A percentile compares a stretch with the other conserved stretches of the same genome.
These are phyloP conservation scores for Camelina neglecta DNA, from an alignment of 345 rosid genomes.

Conservation along the genomic window DNA sequence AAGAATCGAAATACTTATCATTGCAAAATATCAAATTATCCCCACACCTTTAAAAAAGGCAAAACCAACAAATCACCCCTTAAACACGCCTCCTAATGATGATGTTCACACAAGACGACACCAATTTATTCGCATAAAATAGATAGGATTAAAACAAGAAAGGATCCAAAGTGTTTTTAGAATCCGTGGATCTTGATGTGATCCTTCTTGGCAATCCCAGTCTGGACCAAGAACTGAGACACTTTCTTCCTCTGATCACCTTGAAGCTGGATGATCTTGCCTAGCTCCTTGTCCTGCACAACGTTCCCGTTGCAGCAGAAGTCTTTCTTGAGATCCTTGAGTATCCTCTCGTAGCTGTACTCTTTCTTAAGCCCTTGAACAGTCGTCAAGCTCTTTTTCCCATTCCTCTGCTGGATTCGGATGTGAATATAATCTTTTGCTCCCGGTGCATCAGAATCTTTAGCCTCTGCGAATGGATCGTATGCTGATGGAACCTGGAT, in stretches of 20 bases:
- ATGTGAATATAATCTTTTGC: slow-evolving; percentile 67
- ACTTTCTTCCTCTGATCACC: slow-evolving; percentile 93
- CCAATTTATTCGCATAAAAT: slow-evolving; percentile 29
- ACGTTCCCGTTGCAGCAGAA: slow-evolving; percentile 93
- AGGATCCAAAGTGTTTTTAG: slow-evolving; percentile 15
- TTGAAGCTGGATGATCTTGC: slow-evolving; percentile 95
- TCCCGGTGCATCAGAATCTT: slow-evolving; percentile 59
- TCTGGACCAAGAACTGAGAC: slow-evolving; percentile 63
- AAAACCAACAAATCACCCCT: not conserved
- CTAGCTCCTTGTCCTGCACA: slow-evolving; percentile 80
- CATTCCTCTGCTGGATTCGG: slow-evolving; percentile 82
- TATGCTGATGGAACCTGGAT: slow-evolving; percentile 62
- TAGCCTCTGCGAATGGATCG: slow-evolving; percentile 75
- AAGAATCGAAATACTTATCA: slow-evolving; percentile 7
- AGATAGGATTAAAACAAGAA: not conserved
- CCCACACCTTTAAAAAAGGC: not conserved
- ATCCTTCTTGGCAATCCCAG: slow-evolving; percentile 71
- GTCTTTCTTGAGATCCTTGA: slow-evolving; percentile 79
- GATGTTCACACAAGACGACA: not conserved
- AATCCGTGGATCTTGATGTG: slow-evolving; percentile 91
- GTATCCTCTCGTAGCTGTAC: slow-evolving; percentile 71
- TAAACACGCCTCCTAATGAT: not conserved
- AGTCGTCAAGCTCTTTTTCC: slow-evolving; percentile 78
- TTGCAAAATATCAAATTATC: too few relatives aligned
- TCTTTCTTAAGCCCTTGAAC: slow-evolving; percentile 77